Conservation (phyloP, 352 stramenopile species). For the Globisporangium echinulatum region DNA sequence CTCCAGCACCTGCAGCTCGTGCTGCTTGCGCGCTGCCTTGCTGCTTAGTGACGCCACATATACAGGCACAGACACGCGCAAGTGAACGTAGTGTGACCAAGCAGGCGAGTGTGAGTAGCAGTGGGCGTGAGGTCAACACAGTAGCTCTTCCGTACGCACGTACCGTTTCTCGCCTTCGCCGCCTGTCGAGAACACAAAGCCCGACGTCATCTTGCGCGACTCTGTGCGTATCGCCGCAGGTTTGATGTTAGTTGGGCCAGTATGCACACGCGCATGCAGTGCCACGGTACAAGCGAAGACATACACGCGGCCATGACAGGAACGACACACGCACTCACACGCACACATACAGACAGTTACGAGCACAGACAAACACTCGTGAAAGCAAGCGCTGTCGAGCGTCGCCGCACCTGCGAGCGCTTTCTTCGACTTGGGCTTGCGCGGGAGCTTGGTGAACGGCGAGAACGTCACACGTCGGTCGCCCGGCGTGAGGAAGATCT, state of each 20-base stretch:
- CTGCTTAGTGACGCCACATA: background rate
- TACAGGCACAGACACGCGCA: too few species aligned
- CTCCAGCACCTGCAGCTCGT: conserved; percentile 40
- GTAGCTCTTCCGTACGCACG: background rate
- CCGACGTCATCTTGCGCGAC: conserved; percentile 15
- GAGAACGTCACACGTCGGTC: conserved; percentile 68
- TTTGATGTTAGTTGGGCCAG: too few species aligned
- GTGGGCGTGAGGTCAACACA: background rate
- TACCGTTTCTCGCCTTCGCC: conserved; percentile 11
- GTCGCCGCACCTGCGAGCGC: conserved; percentile 4
- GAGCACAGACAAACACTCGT: background rate
- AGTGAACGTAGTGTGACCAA: background rate
- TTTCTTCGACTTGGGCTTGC: conserved; percentile 12
- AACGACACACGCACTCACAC: background rate
- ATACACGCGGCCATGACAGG: background rate
- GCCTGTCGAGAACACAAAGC: conserved; percentile 15
- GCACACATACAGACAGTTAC: background rate
- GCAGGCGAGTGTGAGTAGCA: too few species aligned
- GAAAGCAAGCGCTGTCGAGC: background rate
- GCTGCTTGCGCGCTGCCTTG: conserved; percentile 23
- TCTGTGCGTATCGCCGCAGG: background rate
- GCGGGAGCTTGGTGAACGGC: conserved; percentile 46
- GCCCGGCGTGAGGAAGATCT: conserved; percentile 22
- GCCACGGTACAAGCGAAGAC: too few species aligned
- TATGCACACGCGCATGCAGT: too few species aligned